A percentile compares a stretch with the other conserved stretches of the same genome.
These are phyloP conservation scores for Pilaira anomala DNA, from an alignment of 192 early-diverging fungal genomes.

Conservation along the genomic window DNA sequence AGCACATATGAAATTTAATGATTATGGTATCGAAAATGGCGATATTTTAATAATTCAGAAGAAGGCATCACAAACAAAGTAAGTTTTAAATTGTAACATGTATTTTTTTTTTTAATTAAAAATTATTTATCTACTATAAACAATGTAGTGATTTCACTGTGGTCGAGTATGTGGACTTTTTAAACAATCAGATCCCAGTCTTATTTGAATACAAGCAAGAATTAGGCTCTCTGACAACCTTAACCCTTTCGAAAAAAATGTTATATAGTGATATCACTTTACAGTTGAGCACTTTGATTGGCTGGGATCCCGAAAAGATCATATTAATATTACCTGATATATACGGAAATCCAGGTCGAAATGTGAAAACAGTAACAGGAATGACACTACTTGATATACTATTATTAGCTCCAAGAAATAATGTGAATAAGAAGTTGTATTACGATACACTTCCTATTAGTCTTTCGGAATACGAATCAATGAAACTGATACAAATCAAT, in stretches of 20 bases:
- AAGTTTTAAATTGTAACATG: not conserved
- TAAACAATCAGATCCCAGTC: conserved; percentile 66
- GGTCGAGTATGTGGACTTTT: conserved; percentile 71
- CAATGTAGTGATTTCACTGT: conserved; percentile 33
- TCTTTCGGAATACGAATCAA: conserved; percentile 80
- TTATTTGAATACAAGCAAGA: conserved; percentile 60
- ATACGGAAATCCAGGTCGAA: not conserved
- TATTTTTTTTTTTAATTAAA: not conserved
- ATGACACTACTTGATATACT: not conserved
- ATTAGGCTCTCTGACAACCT: not conserved
- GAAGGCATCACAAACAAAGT: conserved; percentile 40
- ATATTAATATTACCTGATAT: conserved; percentile 23
- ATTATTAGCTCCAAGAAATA: no score
- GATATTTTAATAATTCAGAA: conserved; percentile 90
- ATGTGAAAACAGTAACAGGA: not conserved
- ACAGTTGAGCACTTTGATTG: conserved; percentile 57
- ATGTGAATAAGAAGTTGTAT: conserved; percentile 38
- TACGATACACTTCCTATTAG: conserved; percentile 85
- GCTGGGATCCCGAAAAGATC: conserved; percentile 67
- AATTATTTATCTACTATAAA: conserved; percentile 25
- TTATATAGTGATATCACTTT: conserved; percentile 62
- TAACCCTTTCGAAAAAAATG: conserved; percentile 56
- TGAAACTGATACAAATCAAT: conserved; percentile 64
- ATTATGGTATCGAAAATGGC: conserved; percentile 85
- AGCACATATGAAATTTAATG: conserved; percentile 53